Base-by-base conservation (phyloP, 306 rosid species). In the Prunus mume region DNA sequence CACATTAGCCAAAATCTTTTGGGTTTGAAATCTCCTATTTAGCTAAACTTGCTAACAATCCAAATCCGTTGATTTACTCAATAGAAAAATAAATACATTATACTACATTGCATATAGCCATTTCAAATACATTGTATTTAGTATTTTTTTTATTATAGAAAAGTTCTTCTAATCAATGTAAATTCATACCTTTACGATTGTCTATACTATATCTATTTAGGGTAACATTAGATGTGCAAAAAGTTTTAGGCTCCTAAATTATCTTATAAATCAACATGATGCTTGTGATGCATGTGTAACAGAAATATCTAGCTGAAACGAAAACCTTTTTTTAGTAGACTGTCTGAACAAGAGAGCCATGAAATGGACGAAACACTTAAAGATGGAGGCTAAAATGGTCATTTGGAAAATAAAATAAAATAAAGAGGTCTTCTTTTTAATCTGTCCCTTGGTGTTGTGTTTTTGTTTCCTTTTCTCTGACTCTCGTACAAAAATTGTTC, bases 401-500 rank as follows among this genome's bases (percentile, higher is more conserved):
- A 34, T 20, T 22, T 55, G 76, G 66, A 5, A 5, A 5, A 4
- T 0, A 32, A 32, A 1, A 2, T 8, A 52, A 68, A 34, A 34
- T 1, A 38, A 56, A 32, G 43, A 4, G 57, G 51, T 52, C 65
- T 28, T 45, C 65, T 72, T 13, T 62, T 18, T 71, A 9, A 2
- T 56, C 5, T 20, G 5, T 20, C 14, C 22, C 0, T 20, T 56
- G 12, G 28, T 20, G 14, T 56, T n/a, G 14, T 20, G 38, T 5
- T 47, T 47, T 11, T 47, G 52, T 47, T 4, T 3, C 30, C 8
- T 4, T 58, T 12, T 9, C 24, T 55, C 14, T 55, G 61, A n/a
- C 65, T 24, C 30, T 24, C 52, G 52, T 47, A 47, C 52, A 13
- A 47, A 47, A 13, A 38, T 38, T 38, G 41, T 77, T 85, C 82